phyloP scores from a whole-genome alignment of 1,284 basidiomycete species.

The Ustilago curta region DNA sequence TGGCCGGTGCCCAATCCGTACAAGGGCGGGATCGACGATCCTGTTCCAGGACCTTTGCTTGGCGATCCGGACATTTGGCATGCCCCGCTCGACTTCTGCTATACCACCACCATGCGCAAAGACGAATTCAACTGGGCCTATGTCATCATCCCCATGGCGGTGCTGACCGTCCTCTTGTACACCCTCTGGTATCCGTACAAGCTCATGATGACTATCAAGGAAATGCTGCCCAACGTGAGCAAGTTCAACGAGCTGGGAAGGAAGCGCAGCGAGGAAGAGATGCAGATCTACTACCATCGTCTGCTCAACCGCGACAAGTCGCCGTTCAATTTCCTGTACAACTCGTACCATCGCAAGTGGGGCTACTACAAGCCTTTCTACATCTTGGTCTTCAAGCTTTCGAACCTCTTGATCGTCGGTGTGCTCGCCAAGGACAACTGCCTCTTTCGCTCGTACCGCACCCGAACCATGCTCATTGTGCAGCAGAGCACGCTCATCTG shows the following conservation, averaged over 20 bases:
- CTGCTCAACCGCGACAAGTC: slow-evolving; percentile 77
- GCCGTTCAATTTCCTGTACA: slow-evolving; percentile 80
- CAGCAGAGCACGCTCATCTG: slow-evolving; percentile 78
- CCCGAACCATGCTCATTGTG: slow-evolving; percentile 74
- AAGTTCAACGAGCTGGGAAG: slow-evolving; percentile 79
- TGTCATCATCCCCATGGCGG: slow-evolving; percentile 75
- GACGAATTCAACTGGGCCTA: slow-evolving; percentile 81
- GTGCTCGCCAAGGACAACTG: slow-evolving; percentile 79
- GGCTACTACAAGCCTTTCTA: slow-evolving; percentile 67
- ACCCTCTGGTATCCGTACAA: slow-evolving; percentile 80
- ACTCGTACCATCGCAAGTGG: slow-evolving; percentile 71
- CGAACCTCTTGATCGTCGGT: slow-evolving; percentile 77
- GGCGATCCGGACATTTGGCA: slow-evolving; percentile 72
- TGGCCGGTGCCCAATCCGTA: slow-evolving; percentile 75
- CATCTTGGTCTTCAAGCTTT: slow-evolving; percentile 75
- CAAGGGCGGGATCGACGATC: slow-evolving; percentile 71
- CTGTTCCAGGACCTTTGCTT: slow-evolving; percentile 71
- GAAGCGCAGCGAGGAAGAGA: slow-evolving; percentile 73
- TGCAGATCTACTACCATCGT: slow-evolving; percentile 81
- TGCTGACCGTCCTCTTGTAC: slow-evolving; percentile 74
- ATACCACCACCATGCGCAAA: slow-evolving; percentile 75
- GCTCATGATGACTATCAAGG: slow-evolving; percentile 74
- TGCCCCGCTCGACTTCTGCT: slow-evolving; percentile 81
- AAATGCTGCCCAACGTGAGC: slow-evolving; percentile 77
- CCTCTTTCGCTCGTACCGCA: slow-evolving; percentile 75